A percentile compares a stretch with the other conserved stretches of the same genome.
These are phyloP conservation scores for Pseudotulostoma volvatum DNA, from an alignment of 495 filamentous ascomycete species.

Conservation along the genomic window DNA sequence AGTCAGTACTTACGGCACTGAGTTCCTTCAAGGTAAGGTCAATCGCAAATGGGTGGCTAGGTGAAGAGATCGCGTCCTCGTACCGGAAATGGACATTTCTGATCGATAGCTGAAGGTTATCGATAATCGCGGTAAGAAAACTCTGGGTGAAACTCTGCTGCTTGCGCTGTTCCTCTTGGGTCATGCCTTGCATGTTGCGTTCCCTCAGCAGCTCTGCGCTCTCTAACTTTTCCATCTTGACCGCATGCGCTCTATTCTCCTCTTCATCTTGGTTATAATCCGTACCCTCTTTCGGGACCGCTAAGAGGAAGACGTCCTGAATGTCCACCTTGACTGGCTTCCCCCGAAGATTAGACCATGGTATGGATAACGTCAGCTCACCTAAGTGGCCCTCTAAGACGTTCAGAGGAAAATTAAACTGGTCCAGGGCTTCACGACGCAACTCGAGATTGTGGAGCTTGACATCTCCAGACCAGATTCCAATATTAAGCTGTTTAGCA, in stretches of 20 bases:
- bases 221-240: constrained; percentile 96
- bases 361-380: constrained; percentile 75
- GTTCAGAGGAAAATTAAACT: constrained; percentile 87
- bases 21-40: constrained; percentile 87
- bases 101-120: constrained; percentile 91
- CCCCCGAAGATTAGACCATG: constrained; percentile 88
- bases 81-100: constrained; percentile 97
- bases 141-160: constrained; percentile 94
- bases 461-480: constrained; percentile 96
- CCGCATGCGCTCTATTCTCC: constrained; percentile 55
- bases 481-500: constrained; percentile 86
- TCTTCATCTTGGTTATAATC: constrained; percentile 91
- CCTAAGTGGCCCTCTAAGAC: constrained; percentile 92
- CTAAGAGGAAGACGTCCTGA: constrained; percentile 88
- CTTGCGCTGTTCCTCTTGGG: constrained; percentile 81
- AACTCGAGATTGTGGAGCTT: constrained; percentile 83
- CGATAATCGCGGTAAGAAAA: constrained; percentile 85
- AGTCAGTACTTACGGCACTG: constrained; percentile 88
- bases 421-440: constrained; percentile 84
- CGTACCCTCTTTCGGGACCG: constrained; percentile 83
- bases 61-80: constrained; percentile 90
- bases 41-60: constrained; percentile 84
- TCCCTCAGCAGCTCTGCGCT: constrained; percentile 90
- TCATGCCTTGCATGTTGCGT: constrained; percentile 80
- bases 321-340: constrained; percentile 89